Percentiles rank a stretch among this genome's conserved stretches.
These are phyloP conservation scores for Tulasnella sp. DNA, from an alignment of 768 basidiomycete genomes.

Conservation along the genomic window DNA sequence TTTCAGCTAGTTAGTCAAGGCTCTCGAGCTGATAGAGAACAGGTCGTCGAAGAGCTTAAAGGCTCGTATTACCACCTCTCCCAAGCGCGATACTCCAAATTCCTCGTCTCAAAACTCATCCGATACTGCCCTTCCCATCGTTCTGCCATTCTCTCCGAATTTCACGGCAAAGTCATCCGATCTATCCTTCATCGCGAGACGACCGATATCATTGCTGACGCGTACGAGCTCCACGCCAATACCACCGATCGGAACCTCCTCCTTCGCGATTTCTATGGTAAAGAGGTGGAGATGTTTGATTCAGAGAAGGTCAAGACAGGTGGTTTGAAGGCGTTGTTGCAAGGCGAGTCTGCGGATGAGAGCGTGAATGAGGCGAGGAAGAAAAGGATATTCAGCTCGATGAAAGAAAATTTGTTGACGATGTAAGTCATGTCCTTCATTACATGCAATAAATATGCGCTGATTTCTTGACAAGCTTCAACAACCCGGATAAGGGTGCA, in stretches of 20 bases:
- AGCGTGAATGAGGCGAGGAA: conserved; percentile 50
- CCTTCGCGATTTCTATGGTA: conserved; percentile 82
- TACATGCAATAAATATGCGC: not conserved
- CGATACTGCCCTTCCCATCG: conserved; percentile 60
- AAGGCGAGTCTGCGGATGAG: conserved; percentile 21
- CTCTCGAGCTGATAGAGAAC: conserved; percentile 57
- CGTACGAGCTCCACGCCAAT: conserved; percentile 80
- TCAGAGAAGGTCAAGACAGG: conserved; percentile 35
- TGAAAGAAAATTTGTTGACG: conserved; percentile 63
- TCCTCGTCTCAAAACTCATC: conserved; percentile 71
- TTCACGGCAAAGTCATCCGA: conserved; percentile 63
- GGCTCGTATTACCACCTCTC: conserved; percentile 68
- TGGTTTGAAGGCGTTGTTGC: conserved; percentile 58
- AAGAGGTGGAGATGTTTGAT: conserved; percentile 67
- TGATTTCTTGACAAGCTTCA: conserved; percentile 45
- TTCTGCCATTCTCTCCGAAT: conserved; percentile 62
- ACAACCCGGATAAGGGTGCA: conserved; percentile 85
- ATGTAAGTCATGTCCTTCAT: conserved; percentile 43
- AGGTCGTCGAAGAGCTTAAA: conserved; percentile 74
- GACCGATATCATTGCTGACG: conserved; percentile 70
- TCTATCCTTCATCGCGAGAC: conserved; percentile 81
- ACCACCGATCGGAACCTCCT: conserved; percentile 74
- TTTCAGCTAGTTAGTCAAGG: conserved; percentile 64
- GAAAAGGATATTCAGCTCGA: conserved; percentile 51
- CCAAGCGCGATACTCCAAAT: conserved; percentile 89